Evolutionary conservation across 139 green algal genomes (phyloP).

Genomic region (Pseudopediastrum boryanum): DNA sequence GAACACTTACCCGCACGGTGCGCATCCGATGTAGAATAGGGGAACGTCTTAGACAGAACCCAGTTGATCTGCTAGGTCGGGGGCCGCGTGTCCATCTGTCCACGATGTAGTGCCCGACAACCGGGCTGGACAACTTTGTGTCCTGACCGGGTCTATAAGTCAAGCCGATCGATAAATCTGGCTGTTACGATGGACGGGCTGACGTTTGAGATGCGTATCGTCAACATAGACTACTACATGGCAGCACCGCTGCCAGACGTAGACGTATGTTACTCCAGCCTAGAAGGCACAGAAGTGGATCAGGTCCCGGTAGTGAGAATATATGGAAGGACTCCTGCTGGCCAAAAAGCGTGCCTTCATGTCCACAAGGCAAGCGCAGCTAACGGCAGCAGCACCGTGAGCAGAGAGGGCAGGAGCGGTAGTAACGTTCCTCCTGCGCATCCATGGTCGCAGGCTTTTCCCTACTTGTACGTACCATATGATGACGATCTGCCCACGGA

Average conservation of each 20-base stretch:
- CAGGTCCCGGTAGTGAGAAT: conserved; percentile 91
- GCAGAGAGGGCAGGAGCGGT: not conserved
- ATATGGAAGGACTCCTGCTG: conserved; percentile 87
- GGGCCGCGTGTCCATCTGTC: too few species aligned
- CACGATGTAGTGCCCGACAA: too few species aligned
- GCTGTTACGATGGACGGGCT: too few species aligned
- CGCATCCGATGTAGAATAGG: too few species aligned
- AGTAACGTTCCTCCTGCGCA: not conserved
- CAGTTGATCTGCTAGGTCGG: too few species aligned
- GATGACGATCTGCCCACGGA: conserved; percentile 77
- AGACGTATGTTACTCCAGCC: conserved; percentile 72
- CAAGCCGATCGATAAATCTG: too few species aligned
- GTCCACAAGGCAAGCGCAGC: conserved; percentile 75
- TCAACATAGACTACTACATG: conserved; percentile 90
- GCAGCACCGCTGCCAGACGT: conserved; percentile 74
- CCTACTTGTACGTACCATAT: conserved; percentile 95
- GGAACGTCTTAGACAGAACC: too few species aligned
- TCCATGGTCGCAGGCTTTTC: conserved; percentile 73
- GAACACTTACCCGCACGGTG: too few species aligned
- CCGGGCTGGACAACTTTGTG: too few species aligned
- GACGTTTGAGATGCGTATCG: too few species aligned
- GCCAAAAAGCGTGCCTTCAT: conserved; percentile 91
- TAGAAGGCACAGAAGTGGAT: conserved; percentile 64
- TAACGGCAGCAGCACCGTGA: not conserved
- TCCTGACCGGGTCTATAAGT: too few species aligned